A percentile compares a stretch with the other conserved stretches of the same genome.
These are phyloP conservation scores for Brettanomyces sp. DNA, from an alignment of 805 yeast genomes.

Conservation along the genomic window DNA sequence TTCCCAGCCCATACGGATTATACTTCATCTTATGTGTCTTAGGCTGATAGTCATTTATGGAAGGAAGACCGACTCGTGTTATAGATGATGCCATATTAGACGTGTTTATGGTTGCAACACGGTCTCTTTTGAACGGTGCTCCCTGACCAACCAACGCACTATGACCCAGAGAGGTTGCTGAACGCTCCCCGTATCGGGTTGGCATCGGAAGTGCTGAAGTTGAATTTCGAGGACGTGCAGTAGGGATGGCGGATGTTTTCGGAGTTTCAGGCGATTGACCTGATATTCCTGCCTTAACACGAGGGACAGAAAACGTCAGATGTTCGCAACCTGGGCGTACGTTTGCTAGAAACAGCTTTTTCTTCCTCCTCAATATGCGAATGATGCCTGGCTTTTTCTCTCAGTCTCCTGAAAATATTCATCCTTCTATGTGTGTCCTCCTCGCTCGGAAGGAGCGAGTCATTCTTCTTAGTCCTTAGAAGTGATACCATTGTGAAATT, in stretches of 20 bases:
- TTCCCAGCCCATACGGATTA: slow-evolving; percentile 51
- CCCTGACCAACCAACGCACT: background rate
- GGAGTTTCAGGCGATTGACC: background rate
- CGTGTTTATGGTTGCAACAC: background rate
- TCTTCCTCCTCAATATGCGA: background rate
- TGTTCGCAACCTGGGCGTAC: background rate
- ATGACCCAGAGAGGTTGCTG: background rate
- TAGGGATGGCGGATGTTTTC: background rate
- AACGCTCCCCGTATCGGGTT: background rate
- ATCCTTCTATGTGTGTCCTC: background rate
- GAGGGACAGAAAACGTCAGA: background rate
- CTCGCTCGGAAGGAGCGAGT: background rate
- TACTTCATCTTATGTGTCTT: slow-evolving; percentile 36
- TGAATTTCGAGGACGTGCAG: background rate
- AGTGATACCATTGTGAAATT: background rate
- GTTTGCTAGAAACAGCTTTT: background rate
- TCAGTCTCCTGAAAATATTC: background rate
- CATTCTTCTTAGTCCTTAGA: background rate
- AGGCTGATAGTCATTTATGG: slow-evolving; percentile 17
- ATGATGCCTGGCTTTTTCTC: background rate
- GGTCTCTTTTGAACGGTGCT: background rate
- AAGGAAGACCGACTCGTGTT: slow-evolving; percentile 20
- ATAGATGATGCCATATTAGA: slow-evolving; percentile 1
- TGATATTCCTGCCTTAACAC: background rate
- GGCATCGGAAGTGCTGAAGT: background rate